These are phyloP conservation scores for Diplotaxis tenuifolia DNA, from an alignment of 345 rosid species.

Conservation along the genomic window DNA sequence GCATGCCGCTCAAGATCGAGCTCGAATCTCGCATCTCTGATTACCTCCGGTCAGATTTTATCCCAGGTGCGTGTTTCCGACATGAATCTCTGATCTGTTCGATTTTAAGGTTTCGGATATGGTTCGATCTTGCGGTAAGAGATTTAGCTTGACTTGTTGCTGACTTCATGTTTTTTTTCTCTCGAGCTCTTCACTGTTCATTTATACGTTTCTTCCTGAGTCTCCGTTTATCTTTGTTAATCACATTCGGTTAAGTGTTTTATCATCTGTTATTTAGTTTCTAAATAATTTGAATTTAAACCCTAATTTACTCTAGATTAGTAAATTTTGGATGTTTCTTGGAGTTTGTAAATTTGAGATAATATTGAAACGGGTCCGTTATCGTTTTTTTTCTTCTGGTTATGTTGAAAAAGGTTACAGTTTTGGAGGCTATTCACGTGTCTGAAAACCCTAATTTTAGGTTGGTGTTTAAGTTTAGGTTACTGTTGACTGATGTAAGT, in stretches of 20 bases:
- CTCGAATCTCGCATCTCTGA: conserved; percentile 26
- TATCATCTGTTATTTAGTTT: conserved; percentile 40
- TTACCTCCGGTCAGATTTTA: conserved; percentile 23
- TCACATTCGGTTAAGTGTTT: conserved; percentile 27
- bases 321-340: conserved; percentile 19
- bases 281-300: conserved; percentile 39
- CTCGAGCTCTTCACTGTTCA: conserved; percentile 52
- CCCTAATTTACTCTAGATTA: conserved; percentile 46
- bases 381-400: neutral
- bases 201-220: conserved; percentile 44
- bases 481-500: conserved; percentile 6
- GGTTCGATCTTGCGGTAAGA: conserved; percentile 13
- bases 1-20: conserved; percentile 50
- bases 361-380: conserved; percentile 31
- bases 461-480: conserved; percentile 17
- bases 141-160: conserved; percentile 35
- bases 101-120: conserved; percentile 27
- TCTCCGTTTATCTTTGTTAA: conserved; percentile 26
- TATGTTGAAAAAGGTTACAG: too few species aligned
- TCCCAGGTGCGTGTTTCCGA: conserved; percentile 29
- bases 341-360: conserved; percentile 17
- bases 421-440: too few species aligned
- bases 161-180: conserved; percentile 35
- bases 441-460: conserved; percentile 53
- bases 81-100: conserved; percentile 16